Percentiles rank a stretch among this genome's conserved stretches.
These are phyloP conservation scores for Cryphonectria japonica DNA, from an alignment of 2,329 filamentous ascomycete genomes.

Conservation along the genomic window DNA sequence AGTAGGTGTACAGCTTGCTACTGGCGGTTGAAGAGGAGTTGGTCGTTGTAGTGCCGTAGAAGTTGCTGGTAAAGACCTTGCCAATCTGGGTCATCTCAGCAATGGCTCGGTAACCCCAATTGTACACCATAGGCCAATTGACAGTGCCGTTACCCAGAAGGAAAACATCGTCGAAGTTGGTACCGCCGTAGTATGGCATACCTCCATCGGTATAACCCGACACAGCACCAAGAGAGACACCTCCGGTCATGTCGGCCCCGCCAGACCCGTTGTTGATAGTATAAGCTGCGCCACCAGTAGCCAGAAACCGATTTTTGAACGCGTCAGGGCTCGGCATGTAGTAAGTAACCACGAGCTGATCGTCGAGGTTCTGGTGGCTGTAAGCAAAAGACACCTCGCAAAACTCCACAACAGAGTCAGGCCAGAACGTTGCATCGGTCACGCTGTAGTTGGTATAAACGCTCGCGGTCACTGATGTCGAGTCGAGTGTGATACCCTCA, in stretches of 20 bases:
- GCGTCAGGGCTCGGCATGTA: not conserved
- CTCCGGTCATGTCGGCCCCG: not conserved
- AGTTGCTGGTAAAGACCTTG: not conserved
- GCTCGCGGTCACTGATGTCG: not conserved
- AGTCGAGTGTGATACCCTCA: not conserved
- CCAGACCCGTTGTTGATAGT: not conserved
- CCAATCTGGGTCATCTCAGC: not conserved
- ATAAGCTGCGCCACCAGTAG: not conserved
- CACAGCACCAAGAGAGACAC: not conserved
- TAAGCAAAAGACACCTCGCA: not conserved
- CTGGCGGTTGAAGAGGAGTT: not conserved
- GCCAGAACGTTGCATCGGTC: not conserved
- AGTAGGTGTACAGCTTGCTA: conserved; percentile 44
- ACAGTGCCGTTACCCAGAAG: not conserved
- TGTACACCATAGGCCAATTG: not conserved
- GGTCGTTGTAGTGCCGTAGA: not conserved
- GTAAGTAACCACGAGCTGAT: not conserved
- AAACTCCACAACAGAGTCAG: not conserved
- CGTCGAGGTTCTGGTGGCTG: not conserved
- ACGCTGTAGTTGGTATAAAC: not conserved
- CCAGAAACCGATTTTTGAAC: not conserved
- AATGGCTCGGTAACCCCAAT: not conserved
- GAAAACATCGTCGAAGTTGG: not conserved
- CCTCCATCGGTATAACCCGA: not conserved
- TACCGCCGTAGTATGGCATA: not conserved